Evolutionary conservation across 2,329 filamentous ascomycete species (phyloP).

Genomic region (Capronia americana): DNA sequence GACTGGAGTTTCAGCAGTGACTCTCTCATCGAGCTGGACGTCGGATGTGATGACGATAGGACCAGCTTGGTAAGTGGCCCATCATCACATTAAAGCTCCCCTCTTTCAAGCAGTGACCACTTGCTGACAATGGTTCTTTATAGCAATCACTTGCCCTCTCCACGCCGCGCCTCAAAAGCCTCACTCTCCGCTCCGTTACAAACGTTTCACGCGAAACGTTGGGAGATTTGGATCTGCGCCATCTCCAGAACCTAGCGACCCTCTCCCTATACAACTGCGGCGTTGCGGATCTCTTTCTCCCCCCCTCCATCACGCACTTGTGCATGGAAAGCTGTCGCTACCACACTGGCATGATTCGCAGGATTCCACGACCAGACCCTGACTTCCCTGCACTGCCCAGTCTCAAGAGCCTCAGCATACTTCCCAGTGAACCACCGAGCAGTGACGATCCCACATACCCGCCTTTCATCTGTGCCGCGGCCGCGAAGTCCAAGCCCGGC

Average conservation of each 20-base stretch:
- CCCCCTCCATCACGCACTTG: neutral
- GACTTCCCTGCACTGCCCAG: neutral
- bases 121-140: neutral
- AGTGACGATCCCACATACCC: neutral
- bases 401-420: slow-evolving; percentile 6
- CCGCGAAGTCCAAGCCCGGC: neutral
- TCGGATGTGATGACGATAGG: neutral
- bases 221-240: neutral
- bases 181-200: neutral
- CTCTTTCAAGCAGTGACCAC: neutral
- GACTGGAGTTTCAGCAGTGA: neutral
- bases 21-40: neutral
- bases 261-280: neutral
- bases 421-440: neutral
- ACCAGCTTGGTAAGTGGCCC: neutral
- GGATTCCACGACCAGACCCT: neutral
- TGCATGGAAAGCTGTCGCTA: neutral
- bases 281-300: neutral
- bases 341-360: neutral
- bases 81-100: neutral
- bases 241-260: neutral
- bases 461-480: neutral
- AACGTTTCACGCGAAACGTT: neutral
- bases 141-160: neutral
- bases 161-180: neutral